Base-by-base conservation (phyloP, 2,329 filamentous ascomycete genomes). In the Eutypa lata region DNA sequence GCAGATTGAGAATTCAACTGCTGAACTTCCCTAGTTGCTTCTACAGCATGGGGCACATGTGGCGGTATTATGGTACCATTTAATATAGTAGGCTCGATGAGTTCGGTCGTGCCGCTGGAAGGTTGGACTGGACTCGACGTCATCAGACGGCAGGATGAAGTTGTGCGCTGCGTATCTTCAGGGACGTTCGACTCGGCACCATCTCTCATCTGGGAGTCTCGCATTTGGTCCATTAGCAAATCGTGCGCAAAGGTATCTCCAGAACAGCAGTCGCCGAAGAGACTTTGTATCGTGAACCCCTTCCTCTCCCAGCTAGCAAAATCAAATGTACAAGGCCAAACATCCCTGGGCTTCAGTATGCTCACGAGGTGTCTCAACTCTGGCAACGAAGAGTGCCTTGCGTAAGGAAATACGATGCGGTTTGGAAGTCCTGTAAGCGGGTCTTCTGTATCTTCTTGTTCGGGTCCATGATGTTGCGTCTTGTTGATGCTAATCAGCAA, bases 361-460 rank as follows among this genome's bases (percentile, higher is more conserved):
- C 75, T 67, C 1, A 96, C 76, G 1, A 97, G 73, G 50, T 84
- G 72, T 57, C 90, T 88, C 2, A 96, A 79, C 66, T 97, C 93
- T 0, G 77, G 74, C 55, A 94, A 93, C 0, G 90, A 96, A 0
- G 93, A 95, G 68, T 97, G 93, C 1, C 93, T 82, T 0, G 93
- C 93, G 65, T 92, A 97, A 0, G 92, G 90, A 59, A 96, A 97
- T 0, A 67, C 72, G 3, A 86, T 81, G 0, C 64, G 63, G 13
- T 61, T 71, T 0, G 78, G 71, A 2, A 81, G 63, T 0, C 35
- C 10, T 1, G 52, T 52, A 1, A 44, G 3, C 18, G 48, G 33
- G 1, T 46, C 22, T 7, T 14, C 16, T 14, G 47, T 45, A 13
- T 52, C 47, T 21, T 33, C 11, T n/a, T 58, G 51, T 52, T 18